Conservation (phyloP, 225 moss, liverwort and hornwort genomes). For the Physcomitrium patens region DNA sequence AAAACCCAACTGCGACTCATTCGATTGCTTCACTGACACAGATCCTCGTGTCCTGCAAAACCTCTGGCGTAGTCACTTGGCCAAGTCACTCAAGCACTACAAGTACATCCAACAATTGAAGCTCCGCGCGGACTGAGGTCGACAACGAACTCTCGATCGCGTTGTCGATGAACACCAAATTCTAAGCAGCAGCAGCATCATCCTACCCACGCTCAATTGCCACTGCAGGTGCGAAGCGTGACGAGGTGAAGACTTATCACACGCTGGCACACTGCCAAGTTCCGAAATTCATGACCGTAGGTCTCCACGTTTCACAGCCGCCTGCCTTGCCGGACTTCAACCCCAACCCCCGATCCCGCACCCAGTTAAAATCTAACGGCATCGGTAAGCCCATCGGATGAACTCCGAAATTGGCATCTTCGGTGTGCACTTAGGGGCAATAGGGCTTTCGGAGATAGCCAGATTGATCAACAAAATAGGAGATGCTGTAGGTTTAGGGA, state of each 20-base stretch:
- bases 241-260: conserved; percentile 1
- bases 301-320: conserved; percentile 7
- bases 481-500: not conserved
- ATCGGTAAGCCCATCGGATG: not conserved
- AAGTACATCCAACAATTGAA: too few relatives aligned
- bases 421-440: not conserved
- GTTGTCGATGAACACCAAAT: not conserved
- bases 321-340: conserved; percentile 17
- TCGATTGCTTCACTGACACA: too few relatives aligned
- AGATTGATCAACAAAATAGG: conserved; percentile 2
- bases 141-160: too few relatives aligned
- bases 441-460: not conserved
- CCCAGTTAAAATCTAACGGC: not conserved
- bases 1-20: not conserved
- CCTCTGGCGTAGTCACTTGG: not conserved
- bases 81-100: not conserved
- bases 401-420: not conserved
- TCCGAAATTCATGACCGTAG: not conserved
- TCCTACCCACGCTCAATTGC: not conserved
- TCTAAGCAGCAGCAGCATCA: not conserved
- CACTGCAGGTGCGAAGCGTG: conserved; percentile 8
- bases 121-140: too few relatives aligned
- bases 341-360: not conserved
- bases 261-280: conserved; percentile 1
- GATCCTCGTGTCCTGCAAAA: not conserved